A percentile compares a stretch with the other conserved stretches of the same genome.
Evolutionary conservation across 2,329 filamentous ascomycete genomes (phyloP).

Genomic region (Annulohypoxylon truncatum): DNA sequence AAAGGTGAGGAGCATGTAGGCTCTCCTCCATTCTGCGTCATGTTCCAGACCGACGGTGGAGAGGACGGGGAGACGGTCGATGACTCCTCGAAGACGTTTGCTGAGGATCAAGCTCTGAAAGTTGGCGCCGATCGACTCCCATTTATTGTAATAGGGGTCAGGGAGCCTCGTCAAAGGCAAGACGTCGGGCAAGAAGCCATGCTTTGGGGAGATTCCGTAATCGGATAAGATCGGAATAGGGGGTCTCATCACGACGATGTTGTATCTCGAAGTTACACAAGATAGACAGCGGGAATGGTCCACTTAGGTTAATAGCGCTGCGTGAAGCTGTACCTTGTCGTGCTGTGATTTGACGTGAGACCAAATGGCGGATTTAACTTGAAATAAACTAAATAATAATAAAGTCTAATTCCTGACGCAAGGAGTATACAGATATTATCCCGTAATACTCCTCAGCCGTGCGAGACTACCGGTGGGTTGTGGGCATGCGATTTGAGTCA

Average conservation of each 20-base stretch:
- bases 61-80: slow-evolving; percentile 85
- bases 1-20: slow-evolving; percentile 90
- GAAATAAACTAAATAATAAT: slow-evolving; percentile 27
- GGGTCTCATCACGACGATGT: slow-evolving; percentile 62
- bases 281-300: neutral
- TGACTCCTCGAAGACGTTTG: slow-evolving; percentile 81
- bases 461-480: slow-evolving; percentile 53
- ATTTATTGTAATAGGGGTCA: slow-evolving; percentile 92
- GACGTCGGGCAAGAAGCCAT: slow-evolving; percentile 89
- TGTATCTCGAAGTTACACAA: slow-evolving; percentile 13
- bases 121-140: slow-evolving; percentile 88
- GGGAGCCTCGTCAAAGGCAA: slow-evolving; percentile 83
- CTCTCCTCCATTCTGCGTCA: slow-evolving; percentile 91
- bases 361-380: neutral
- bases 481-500: slow-evolving; percentile 51
- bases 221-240: slow-evolving; percentile 74
- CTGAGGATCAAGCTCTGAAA: slow-evolving; percentile 88
- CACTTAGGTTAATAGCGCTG: slow-evolving; percentile 8
- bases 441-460: slow-evolving; percentile 74
- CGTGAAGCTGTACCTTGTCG: neutral
- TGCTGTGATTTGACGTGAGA: neutral
- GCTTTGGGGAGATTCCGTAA: slow-evolving; percentile 80
- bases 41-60: slow-evolving; percentile 84
- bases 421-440: slow-evolving; percentile 70
- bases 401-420: slow-evolving; percentile 65